phyloP scores from a whole-genome alignment of 345 rosid genomes.

The Combretum micranthum region DNA sequence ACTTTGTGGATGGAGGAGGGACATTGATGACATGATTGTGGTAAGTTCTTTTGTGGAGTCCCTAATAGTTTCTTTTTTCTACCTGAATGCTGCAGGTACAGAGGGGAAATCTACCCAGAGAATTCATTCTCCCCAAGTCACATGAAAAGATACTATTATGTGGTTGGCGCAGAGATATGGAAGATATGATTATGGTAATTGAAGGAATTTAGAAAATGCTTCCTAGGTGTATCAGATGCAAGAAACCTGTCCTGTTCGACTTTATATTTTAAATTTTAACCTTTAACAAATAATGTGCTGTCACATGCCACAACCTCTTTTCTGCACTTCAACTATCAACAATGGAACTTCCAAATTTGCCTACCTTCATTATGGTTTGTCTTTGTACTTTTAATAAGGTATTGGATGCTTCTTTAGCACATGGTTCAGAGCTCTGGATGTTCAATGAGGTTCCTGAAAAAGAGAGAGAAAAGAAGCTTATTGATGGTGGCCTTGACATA shows the following conservation, averaged over 20 bases:
- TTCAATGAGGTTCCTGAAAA: constrained; percentile 67
- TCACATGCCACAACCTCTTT: no score
- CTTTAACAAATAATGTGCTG: no score
- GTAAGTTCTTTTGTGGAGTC: constrained; percentile 55
- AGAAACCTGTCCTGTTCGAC: no score
- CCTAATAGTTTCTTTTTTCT: constrained; percentile 48
- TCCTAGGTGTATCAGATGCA: constrained; percentile 11
- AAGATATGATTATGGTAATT: constrained; percentile 77
- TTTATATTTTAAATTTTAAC: no score
- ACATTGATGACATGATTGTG: constrained; percentile 85
- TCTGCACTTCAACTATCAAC: no score
- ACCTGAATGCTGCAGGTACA: constrained; percentile 59
- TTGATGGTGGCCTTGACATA: constrained; percentile 64
- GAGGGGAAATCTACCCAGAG: constrained; percentile 58
- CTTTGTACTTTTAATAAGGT: constrained; percentile 32
- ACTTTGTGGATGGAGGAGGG: constrained; percentile 87
- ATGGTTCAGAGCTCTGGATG: constrained; percentile 80
- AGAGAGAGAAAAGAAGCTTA: constrained; percentile 62
- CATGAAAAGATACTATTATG: constrained; percentile 61
- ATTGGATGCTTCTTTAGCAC: constrained; percentile 63
- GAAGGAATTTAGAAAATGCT: constrained; percentile 18
- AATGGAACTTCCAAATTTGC: no score
- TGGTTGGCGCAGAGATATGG: constrained; percentile 86
- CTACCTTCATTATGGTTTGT: background rate
- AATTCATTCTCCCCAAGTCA: constrained; percentile 45